Percentiles rank a stretch among this genome's conserved stretches.
These are phyloP conservation scores for Xylaria sp. DNA, from an alignment of 2,329 filamentous ascomycete species.

Conservation along the genomic window DNA sequence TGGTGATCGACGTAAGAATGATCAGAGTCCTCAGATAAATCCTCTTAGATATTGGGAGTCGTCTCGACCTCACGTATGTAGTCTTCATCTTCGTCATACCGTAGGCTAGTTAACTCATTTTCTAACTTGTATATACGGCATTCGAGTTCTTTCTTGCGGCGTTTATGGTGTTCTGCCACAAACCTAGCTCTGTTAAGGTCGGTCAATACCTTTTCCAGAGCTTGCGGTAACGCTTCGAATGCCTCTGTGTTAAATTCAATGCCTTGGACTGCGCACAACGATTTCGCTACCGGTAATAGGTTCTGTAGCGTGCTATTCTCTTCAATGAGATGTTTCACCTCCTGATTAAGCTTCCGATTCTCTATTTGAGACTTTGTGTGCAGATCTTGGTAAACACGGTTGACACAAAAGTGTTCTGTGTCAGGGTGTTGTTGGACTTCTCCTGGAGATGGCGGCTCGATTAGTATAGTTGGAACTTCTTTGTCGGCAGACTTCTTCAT, in stretches of 20 bases:
- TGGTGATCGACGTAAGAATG: no score
- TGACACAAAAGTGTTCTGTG: background rate
- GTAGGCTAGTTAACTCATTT: background rate
- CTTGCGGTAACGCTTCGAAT: constrained; percentile 12
- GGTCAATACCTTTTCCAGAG: constrained; percentile 18
- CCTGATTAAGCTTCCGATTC: constrained; percentile 2
- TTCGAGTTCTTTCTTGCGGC: background rate
- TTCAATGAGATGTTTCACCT: constrained; percentile 37
- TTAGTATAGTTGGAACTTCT: constrained; percentile 26
- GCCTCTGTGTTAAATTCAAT: constrained; percentile 6
- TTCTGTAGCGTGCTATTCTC: constrained; percentile 37
- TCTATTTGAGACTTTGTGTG: background rate
- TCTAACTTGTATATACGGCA: constrained; percentile 9
- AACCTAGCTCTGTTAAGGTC: constrained; percentile 14
- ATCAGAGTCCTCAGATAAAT: background rate
- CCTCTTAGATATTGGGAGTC: background rate
- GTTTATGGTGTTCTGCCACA: constrained; percentile 20
- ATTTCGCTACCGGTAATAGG: constrained; percentile 38
- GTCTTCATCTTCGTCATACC: background rate
- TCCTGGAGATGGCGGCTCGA: constrained; percentile 31
- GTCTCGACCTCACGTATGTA: background rate
- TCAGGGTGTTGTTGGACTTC: background rate
- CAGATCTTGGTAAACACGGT: constrained; percentile 1
- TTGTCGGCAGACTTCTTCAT: background rate
- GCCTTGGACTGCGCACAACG: constrained; percentile 40